These are phyloP conservation scores for Thraustochytrium striatum DNA, from an alignment of 352 stramenopile genomes.

Conservation along the genomic window DNA sequence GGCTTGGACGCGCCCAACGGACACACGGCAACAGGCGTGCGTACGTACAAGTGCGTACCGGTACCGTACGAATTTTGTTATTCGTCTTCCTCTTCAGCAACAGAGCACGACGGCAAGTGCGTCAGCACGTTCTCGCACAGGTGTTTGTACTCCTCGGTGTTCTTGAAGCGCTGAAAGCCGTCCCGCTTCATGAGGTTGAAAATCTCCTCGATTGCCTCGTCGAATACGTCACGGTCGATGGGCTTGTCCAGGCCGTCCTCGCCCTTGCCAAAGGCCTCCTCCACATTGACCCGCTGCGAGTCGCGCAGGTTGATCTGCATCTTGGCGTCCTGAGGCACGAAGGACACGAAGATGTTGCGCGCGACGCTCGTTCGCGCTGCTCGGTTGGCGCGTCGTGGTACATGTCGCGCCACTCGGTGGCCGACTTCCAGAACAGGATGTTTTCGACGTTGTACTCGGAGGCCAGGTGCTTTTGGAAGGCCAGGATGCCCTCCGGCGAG, in stretches of 20 bases:
- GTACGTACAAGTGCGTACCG: too few relatives aligned
- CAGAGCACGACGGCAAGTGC: too few relatives aligned
- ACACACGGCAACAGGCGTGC: too few relatives aligned
- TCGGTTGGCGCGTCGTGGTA: neutral
- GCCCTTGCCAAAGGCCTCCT: neutral
- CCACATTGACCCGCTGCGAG: neutral
- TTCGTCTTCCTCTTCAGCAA: too few relatives aligned
- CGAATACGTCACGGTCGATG: neutral
- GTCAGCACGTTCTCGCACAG: neutral
- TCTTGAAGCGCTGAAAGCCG: neutral
- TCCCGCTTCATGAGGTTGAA: neutral
- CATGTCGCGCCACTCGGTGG: neutral
- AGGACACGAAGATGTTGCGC: neutral
- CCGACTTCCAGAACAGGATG: neutral
- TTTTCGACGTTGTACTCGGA: neutral
- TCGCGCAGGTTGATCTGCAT: neutral
- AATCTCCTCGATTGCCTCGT: neutral
- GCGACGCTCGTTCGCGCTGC: too few relatives aligned
- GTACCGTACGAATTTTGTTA: too few relatives aligned
- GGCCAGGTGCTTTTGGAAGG: neutral
- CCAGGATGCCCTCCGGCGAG: too few relatives aligned
- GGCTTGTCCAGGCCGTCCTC: neutral
- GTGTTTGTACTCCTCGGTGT: neutral
- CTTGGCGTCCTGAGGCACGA: neutral
- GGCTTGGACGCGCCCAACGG: too few relatives aligned